Evolutionary conservation across 1,284 basidiomycete species (phyloP).

Genomic region (Leccinum pallidistipes): DNA sequence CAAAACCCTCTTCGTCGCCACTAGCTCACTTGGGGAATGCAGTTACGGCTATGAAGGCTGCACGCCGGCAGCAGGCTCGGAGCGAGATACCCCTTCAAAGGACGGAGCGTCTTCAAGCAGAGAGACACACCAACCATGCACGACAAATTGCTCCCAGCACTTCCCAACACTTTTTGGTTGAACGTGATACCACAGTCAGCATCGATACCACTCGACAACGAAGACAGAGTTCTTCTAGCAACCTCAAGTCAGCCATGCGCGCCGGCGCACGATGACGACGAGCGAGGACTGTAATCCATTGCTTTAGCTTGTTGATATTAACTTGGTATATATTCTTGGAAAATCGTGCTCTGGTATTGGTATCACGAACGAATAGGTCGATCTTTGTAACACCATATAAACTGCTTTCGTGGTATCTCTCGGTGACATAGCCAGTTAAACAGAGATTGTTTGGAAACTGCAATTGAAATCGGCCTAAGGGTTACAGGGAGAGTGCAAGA

Average conservation of each 20-base stretch:
- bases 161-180: conserved; percentile 31
- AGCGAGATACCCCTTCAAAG: conserved; percentile 19
- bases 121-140: conserved; percentile 34
- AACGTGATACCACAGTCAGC: conserved; percentile 30
- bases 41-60: conserved; percentile 32
- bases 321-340: conserved; percentile 13
- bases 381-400: conserved; percentile 30
- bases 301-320: conserved; percentile 5
- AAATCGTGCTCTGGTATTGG: conserved; percentile 5
- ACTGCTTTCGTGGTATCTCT: conserved; percentile 7
- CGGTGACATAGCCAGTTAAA: conserved; percentile 19
- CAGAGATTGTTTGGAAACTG: conserved; percentile 16
- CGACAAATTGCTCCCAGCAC: conserved; percentile 17
- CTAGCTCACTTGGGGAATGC: neutral
- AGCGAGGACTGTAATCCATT: neutral
- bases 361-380: conserved; percentile 14
- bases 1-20: conserved; percentile 12
- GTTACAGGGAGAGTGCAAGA: conserved; percentile 26
- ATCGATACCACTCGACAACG: conserved; percentile 30
- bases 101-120: conserved; percentile 22
- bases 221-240: conserved; percentile 31
- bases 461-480: conserved; percentile 17
- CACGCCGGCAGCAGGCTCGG: conserved; percentile 19
- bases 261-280: conserved; percentile 21
- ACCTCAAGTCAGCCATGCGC: conserved; percentile 36